A percentile compares a stretch with the other conserved stretches of the same genome.
These are phyloP conservation scores for Sporothrix inflata DNA, from an alignment of 2,329 filamentous ascomycete genomes.

Conservation along the genomic window DNA sequence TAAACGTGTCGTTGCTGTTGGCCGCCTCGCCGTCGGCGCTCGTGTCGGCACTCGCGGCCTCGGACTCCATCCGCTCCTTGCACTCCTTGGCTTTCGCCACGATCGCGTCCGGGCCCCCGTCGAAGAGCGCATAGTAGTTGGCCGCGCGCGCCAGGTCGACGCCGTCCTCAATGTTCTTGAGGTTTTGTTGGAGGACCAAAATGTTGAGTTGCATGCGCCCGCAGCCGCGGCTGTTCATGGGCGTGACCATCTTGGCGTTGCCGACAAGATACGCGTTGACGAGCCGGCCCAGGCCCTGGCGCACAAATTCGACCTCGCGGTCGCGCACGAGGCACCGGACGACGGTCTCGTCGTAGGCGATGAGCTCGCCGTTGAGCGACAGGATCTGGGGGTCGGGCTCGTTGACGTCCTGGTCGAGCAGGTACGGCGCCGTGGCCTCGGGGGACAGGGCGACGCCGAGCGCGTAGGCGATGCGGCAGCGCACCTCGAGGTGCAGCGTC, in stretches of 20 bases:
- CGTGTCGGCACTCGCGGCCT: conserved; percentile 36
- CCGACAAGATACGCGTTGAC: conserved; percentile 79
- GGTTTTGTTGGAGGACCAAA: conserved; percentile 90
- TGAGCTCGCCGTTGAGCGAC: conserved; percentile 79
- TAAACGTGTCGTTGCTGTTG: conserved; percentile 51
- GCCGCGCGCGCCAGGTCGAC: conserved; percentile 66
- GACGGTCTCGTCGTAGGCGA: conserved; percentile 85
- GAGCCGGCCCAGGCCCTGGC: conserved; percentile 73
- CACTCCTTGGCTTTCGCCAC: conserved; percentile 62
- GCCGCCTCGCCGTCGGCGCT: conserved; percentile 31
- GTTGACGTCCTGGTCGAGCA: conserved; percentile 71
- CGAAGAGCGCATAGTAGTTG: conserved; percentile 71
- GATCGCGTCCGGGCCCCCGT: conserved; percentile 66
- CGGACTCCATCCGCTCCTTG: conserved; percentile 44
- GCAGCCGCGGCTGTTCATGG: conserved; percentile 83
- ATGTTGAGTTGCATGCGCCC: conserved; percentile 93
- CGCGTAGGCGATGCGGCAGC: conserved; percentile 82
- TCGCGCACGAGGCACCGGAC: conserved; percentile 68
- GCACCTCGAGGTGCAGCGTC: conserved; percentile 85
- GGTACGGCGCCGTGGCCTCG: conserved; percentile 60
- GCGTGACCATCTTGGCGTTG: conserved; percentile 70
- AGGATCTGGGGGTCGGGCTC: conserved; percentile 81
- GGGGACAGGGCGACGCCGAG: conserved; percentile 66
- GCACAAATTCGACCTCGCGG: conserved; percentile 74
- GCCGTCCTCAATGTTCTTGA: conserved; percentile 84